Conservation (phyloP, 129 eudicot genomes). For the Smallanthus sonchifolius region DNA sequence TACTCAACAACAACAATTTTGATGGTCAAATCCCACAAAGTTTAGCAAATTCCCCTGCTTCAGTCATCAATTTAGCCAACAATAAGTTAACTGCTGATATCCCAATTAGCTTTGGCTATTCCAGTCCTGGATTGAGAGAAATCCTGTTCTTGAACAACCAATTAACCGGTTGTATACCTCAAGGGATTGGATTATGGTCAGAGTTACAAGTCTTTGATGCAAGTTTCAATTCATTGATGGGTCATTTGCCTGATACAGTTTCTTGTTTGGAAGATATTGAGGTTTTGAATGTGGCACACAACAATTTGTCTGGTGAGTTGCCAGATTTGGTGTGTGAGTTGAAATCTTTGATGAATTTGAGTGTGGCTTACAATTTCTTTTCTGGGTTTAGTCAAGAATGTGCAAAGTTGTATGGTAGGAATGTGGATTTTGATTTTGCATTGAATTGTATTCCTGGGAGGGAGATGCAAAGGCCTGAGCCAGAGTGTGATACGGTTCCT, state of each 20-base stretch:
- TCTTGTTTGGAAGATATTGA: constrained; percentile 63
- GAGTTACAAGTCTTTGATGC: constrained; percentile 63
- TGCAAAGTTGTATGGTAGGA: constrained; percentile 38
- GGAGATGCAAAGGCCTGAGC: constrained; percentile 80
- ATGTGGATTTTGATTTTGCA: constrained; percentile 66
- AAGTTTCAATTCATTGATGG: constrained; percentile 44
- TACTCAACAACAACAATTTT: constrained; percentile 69
- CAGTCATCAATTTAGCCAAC: constrained; percentile 67
- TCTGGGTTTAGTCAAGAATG: constrained; percentile 65
- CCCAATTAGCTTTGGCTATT: constrained; percentile 61
- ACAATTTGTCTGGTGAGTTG: constrained; percentile 59
- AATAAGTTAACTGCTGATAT: constrained; percentile 51
- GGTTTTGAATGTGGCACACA: constrained; percentile 62
- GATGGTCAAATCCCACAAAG: constrained; percentile 56
- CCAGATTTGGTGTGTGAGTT: constrained; percentile 62
- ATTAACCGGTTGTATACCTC: constrained; percentile 65
- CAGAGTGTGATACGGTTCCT: constrained; percentile 65
- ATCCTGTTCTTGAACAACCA: constrained; percentile 59
- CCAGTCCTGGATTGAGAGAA: constrained; percentile 45
- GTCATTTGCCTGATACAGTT: constrained; percentile 64
- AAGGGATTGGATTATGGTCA: constrained; percentile 64
- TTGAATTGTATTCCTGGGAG: constrained; percentile 74
- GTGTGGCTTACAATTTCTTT: constrained; percentile 63
- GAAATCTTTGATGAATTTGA: constrained; percentile 51
- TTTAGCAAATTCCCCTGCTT: constrained; percentile 65